Conservation (phyloP, 768 basidiomycete species). For the Collybia mongolica region DNA sequence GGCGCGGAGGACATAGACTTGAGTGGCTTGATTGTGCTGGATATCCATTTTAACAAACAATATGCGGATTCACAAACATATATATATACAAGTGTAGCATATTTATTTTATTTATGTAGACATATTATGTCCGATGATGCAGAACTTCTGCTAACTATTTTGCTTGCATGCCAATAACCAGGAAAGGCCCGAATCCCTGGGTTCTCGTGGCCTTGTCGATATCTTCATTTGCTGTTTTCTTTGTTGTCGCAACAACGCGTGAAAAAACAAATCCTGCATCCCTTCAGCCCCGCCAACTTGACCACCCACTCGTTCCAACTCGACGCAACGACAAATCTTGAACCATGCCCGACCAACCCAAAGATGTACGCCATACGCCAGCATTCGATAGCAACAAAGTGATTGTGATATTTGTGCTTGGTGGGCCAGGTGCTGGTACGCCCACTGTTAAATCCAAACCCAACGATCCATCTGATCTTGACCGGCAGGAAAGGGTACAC, state of each 20-base stretch:
- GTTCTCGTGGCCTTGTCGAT: slow-evolving; percentile 55
- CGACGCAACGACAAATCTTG: slow-evolving; percentile 35
- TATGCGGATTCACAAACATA: no score
- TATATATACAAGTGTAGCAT: neutral
- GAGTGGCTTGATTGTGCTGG: slow-evolving; percentile 55
- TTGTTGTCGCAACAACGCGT: slow-evolving; percentile 50
- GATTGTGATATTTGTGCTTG: slow-evolving; percentile 91
- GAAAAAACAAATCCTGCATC: slow-evolving; percentile 62
- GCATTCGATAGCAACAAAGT: slow-evolving; percentile 73
- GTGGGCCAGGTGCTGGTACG: slow-evolving; percentile 92
- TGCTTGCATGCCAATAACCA: slow-evolving; percentile 15
- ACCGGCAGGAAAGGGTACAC: slow-evolving; percentile 92
- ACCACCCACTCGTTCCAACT: slow-evolving; percentile 67
- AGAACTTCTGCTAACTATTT: neutral
- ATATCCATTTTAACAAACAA: slow-evolving; percentile 47
- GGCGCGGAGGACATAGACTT: slow-evolving; percentile 61
- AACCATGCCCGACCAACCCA: slow-evolving; percentile 1
- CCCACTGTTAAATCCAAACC: neutral
- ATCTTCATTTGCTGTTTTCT: slow-evolving; percentile 59
- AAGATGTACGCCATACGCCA: slow-evolving; percentile 8
- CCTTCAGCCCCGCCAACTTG: slow-evolving; percentile 54
- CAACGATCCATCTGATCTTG: slow-evolving; percentile 4
- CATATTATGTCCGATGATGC: neutral
- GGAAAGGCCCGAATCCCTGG: slow-evolving; percentile 60
- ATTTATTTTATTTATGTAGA: neutral